Base-by-base conservation (phyloP, 2,329 filamentous ascomycete genomes). In the Trichoderma aggressivum region DNA sequence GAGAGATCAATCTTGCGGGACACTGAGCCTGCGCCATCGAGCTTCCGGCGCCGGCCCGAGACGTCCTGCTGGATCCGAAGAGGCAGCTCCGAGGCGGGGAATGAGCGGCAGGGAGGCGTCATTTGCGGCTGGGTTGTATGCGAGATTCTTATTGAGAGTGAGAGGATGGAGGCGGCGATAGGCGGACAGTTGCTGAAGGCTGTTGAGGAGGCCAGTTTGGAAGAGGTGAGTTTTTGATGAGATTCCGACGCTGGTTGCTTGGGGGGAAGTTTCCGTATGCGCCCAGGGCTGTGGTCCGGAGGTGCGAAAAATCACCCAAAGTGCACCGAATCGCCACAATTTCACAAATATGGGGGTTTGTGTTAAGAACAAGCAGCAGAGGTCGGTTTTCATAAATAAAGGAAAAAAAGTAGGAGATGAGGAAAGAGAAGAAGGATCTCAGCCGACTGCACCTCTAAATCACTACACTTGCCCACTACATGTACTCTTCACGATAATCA, bases 51-150 rank as follows among this genome's bases (percentile, higher is more conserved):
- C 65, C 84, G 85, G 8, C 86, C 86, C 47, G 83, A 81, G 18
- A 78, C 77, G 66, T 85, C 82, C 36, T 81, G 73, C 75, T 90
- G 88, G 60, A 87, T 79, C 61, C 82, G 83, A 47, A 81, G 74
- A 10, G 84, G 82, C 30, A 91, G 83, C 70, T 87, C 81, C 5
- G 82, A 80, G 11, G 85, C 84, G n/a, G 85, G 80, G 76, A 89
- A 90, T 70, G 83, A 81, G 70, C 83, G 82, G 78, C 86, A 86
- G 36, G 88, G 87, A 26, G 88, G 89, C 62, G 89, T 81, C 89
- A 91, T 91, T 73, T 24, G 60, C 39, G 14, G 21, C 18, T 14
- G 26, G 12, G 18, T 12, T 55, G 5, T 50, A 14, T 53, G 39
- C 61, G 26, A 28, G 12, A 30, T 50, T 21, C 55, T 53, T 16